phyloP scores from a whole-genome alignment of 495 filamentous ascomycete species.

The Penicillium goetzii region DNA sequence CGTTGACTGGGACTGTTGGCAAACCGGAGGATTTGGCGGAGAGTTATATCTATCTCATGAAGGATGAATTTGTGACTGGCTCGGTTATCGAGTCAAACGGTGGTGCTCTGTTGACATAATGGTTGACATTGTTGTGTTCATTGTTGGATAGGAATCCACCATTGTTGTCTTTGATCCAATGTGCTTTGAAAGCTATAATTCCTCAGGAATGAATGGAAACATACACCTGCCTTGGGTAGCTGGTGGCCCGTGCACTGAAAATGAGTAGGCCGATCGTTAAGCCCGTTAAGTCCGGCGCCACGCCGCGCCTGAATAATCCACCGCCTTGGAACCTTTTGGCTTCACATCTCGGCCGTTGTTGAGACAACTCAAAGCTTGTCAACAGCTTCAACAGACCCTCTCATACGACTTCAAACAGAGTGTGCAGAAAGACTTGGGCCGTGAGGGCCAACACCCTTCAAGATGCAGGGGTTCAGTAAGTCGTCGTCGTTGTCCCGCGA shows the following conservation, averaged over 20 bases:
- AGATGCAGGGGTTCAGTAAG: slow-evolving; percentile 56
- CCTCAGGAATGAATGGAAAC: background rate
- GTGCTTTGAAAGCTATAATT: background rate
- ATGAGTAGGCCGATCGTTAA: slow-evolving; percentile 13
- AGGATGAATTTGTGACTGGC: slow-evolving; percentile 57
- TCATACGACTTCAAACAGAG: background rate
- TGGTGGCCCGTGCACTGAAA: background rate
- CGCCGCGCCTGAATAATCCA: background rate
- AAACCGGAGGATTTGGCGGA: slow-evolving; percentile 65
- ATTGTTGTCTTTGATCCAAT: background rate
- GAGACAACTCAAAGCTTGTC: background rate
- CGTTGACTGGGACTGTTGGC: slow-evolving; percentile 52
- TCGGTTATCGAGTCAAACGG: slow-evolving; percentile 46
- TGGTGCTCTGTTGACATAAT: slow-evolving; percentile 22
- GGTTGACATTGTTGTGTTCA: no score
- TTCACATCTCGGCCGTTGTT: background rate
- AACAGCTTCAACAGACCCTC: background rate
- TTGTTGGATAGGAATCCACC: background rate
- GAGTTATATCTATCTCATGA: slow-evolving; percentile 68
- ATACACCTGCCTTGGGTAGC: no score
- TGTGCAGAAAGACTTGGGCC: background rate
- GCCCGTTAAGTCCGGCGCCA: slow-evolving; percentile 16
- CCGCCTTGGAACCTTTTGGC: background rate
- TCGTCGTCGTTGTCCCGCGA: slow-evolving; percentile 20
- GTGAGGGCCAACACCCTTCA: slow-evolving; percentile 17